Evolutionary conservation across 2,329 filamentous ascomycete species (phyloP).

Genomic region (Cladophialophora carrionii): DNA sequence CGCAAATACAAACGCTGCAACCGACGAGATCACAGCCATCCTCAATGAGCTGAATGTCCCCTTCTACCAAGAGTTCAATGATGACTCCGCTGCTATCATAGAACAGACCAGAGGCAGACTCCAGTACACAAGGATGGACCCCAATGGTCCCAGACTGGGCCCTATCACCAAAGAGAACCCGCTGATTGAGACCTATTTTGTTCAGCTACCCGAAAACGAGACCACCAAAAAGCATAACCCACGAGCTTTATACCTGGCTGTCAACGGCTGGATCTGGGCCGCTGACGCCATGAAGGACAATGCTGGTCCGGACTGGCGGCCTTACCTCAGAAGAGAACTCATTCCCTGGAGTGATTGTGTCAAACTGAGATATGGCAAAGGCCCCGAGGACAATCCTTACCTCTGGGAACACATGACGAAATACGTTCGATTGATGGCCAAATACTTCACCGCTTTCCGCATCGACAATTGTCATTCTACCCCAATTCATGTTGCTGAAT

Average conservation of each 20-base stretch:
- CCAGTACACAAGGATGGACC: constrained; percentile 93
- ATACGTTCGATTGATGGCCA: constrained; percentile 89
- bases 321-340: constrained; percentile 94
- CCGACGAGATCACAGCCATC: constrained; percentile 61
- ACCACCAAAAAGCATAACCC: constrained; percentile 75
- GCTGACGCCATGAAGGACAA: constrained; percentile 94
- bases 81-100: constrained; percentile 77
- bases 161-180: constrained; percentile 76
- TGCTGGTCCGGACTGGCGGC: constrained; percentile 82
- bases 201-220: constrained; percentile 77
- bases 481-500: constrained; percentile 89
- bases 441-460: constrained; percentile 91
- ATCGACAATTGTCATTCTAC: constrained; percentile 99
- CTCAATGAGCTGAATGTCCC: constrained; percentile 83
- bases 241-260: constrained; percentile 78
- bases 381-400: constrained; percentile 83
- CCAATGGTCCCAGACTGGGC: constrained; percentile 84
- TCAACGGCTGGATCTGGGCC: constrained; percentile 99
- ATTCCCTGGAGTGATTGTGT: constrained; percentile 99
- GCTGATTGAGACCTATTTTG: constrained; percentile 93
- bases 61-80: constrained; percentile 90
- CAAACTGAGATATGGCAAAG: constrained; percentile 85
- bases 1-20: constrained; percentile 49
- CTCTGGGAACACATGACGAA: constrained; percentile 95
- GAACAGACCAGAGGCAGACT: constrained; percentile 92